phyloP scores from a whole-genome alignment of 345 rosid genomes.

The Erucastrum elatum region DNA sequence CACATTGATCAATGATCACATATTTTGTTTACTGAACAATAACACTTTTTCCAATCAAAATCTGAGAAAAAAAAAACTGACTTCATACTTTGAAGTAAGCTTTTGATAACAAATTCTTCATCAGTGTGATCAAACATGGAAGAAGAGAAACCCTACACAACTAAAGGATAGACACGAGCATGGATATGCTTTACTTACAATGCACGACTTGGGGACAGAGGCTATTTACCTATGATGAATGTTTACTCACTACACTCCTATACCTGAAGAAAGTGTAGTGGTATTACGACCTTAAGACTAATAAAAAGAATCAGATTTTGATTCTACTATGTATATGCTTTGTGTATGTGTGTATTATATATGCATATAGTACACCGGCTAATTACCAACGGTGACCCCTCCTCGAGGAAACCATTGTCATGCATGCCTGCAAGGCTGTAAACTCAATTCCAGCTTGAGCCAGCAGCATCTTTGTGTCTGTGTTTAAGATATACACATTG shows the following conservation, averaged over 20 bases:
- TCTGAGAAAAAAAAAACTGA: conserved; percentile 8
- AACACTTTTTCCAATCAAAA: conserved; percentile 18
- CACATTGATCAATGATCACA: conserved; percentile 22
- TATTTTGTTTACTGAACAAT: conserved; percentile 25
- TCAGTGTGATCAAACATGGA: conserved; percentile 20
- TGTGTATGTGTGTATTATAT: conserved; percentile 33
- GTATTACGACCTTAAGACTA: conserved; percentile 16
- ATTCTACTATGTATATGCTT: conserved; percentile 38
- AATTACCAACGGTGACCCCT: conserved; percentile 24
- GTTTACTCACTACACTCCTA: conserved; percentile 31
- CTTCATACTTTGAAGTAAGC: conserved; percentile 39
- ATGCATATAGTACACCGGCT: conserved; percentile 28
- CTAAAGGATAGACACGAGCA: not conserved
- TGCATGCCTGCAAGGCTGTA: conserved; percentile 20
- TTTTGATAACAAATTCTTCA: conserved; percentile 21
- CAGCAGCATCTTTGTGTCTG: conserved; percentile 13
- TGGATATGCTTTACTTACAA: conserved; percentile 31
- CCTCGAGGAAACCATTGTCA: conserved; percentile 7
- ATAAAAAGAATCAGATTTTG: conserved; percentile 40
- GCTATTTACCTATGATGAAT: conserved; percentile 29
- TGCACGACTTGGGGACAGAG: conserved; percentile 36
- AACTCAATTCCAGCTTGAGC: conserved; percentile 33
- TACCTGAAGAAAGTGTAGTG: conserved; percentile 35
- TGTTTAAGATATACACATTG: conserved; percentile 34
- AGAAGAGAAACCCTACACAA: conserved; percentile 34